Base-by-base conservation (phyloP, 257 asterid genomes). In the Nicotiana obtusifolia region DNA sequence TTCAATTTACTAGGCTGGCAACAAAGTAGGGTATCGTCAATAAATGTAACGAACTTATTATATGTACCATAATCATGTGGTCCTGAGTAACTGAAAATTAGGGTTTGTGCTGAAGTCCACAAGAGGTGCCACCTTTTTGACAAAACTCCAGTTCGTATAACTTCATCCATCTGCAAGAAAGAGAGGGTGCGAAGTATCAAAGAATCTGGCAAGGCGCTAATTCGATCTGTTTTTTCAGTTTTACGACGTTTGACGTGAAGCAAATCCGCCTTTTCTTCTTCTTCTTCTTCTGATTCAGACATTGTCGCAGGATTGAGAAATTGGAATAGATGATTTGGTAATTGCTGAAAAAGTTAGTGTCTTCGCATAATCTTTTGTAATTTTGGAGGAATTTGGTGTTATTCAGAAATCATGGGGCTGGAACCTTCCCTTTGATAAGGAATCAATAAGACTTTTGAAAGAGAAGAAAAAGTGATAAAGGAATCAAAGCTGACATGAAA, bases 101-200 rank as follows among this genome's bases (percentile, higher is more conserved):
- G 47, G 41, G 28, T 47, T 24, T 64, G 77, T n/a, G 69, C 61
- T 24, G 59, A 64, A 44, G 83, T 52, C 83, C 83, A 80, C 31
- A 80, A 52, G 15, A 62, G 41, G 1, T 54, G n/a, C 76, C 76
- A 80, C 35, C 76, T 47, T 64, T 65, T 80, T n/a, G 77, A 49
- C 13, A 80, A 24, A 28, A 65, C 0, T 10, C 54, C 65, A 10
- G 83, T 61, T 16, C 62, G 30, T 47, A 54, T 53, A 61, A 65
- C 83, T 1, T 65, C 28, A n/a, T 80, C 52, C 76, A 66, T 22
- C 4, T 62, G 77, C 77, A 80, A 11, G 37, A 26, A 80, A 49
- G 83, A 80, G 10, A 80, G 83, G 49, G 65, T 61, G 14, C 65
- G 83, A 65, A 64, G 66, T 14, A 80, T 49, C 44, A 80, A 65